phyloP scores from a whole-genome alignment of 345 rosid genomes.

The Punica granatum region DNA sequence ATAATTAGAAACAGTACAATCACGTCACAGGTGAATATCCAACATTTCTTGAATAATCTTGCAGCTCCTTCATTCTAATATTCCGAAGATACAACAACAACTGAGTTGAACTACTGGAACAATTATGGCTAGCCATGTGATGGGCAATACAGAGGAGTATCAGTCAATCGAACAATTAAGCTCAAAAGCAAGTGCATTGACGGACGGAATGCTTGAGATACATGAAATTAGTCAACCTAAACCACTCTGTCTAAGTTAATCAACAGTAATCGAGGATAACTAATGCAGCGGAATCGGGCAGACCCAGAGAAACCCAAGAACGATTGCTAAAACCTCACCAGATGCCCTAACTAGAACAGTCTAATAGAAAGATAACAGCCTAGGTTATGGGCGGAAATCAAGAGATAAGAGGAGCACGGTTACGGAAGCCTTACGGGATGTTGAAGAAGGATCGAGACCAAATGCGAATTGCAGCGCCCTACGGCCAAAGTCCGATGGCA shows the following conservation, averaged over 20 bases:
- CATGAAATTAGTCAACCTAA: not conserved
- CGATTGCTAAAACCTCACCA: not conserved
- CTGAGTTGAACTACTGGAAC: too few species aligned
- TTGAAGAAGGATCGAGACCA: not conserved
- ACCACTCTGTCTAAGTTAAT: not conserved
- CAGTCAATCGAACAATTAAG: too few species aligned
- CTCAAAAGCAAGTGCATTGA: too few species aligned
- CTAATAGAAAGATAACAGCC: not conserved
- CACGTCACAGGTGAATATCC: not conserved
- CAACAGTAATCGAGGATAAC: not conserved
- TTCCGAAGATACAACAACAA: too few species aligned
- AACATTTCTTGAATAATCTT: too few species aligned
- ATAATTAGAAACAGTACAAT: not conserved
- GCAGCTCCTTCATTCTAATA: too few species aligned
- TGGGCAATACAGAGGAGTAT: too few species aligned
- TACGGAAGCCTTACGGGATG: not conserved
- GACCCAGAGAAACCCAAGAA: not conserved
- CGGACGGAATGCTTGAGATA: not conserved
- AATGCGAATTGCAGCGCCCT: not conserved
- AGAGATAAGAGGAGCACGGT: not conserved
- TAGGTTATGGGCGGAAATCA: conserved; percentile 1
- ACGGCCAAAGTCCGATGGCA: not conserved
- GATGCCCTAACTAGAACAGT: not conserved
- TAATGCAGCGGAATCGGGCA: too few species aligned
- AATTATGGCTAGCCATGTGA: too few species aligned